Percentiles rank a stretch among this genome's conserved stretches.
Evolutionary conservation across 495 filamentous ascomycete species (phyloP).

Genomic region (Acidiella bohemica): DNA sequence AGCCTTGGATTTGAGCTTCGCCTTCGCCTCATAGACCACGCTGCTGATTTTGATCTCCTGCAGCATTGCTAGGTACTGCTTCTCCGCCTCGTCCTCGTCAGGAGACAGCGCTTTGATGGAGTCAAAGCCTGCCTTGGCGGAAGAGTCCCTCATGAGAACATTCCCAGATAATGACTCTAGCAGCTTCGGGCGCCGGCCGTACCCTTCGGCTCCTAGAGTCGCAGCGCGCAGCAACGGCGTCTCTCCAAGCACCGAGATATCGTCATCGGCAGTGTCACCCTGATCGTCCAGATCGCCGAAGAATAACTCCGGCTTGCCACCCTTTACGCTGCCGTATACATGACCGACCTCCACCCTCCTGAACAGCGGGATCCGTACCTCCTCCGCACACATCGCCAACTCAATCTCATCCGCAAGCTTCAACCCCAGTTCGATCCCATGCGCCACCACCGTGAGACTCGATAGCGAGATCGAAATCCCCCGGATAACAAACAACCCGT

Average conservation of each 20-base stretch:
- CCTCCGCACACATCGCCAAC: conserved; percentile 26
- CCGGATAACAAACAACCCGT: conserved; percentile 28
- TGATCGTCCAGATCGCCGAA: conserved; percentile 23
- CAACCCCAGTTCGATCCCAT: conserved; percentile 29
- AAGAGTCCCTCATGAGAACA: conserved; percentile 17
- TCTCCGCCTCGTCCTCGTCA: conserved; percentile 24
- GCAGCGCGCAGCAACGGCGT: conserved; percentile 27
- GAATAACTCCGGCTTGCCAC: conserved; percentile 29
- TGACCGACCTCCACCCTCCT: conserved; percentile 27
- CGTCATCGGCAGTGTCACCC: conserved; percentile 17
- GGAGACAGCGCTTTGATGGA: conserved; percentile 19
- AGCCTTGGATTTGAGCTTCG: not conserved
- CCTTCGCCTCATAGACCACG: conserved; percentile 11
- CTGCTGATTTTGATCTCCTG: conserved; percentile 23
- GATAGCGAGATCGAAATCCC: conserved; percentile 28
- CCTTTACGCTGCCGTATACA: conserved; percentile 30
- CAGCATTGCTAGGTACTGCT: conserved; percentile 22
- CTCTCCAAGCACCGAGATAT: conserved; percentile 21
- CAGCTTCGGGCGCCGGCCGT: conserved; percentile 2
- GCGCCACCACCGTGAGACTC: conserved; percentile 23
- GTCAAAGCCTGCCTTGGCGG: conserved; percentile 12
- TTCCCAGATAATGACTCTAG: conserved; percentile 20
- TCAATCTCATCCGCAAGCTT: conserved; percentile 31
- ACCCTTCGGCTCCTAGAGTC: conserved; percentile 3
- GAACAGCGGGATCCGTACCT: conserved; percentile 26